These are phyloP conservation scores for Dactylonectria macrodidyma DNA, from an alignment of 2,329 filamentous ascomycete species.

Conservation along the genomic window DNA sequence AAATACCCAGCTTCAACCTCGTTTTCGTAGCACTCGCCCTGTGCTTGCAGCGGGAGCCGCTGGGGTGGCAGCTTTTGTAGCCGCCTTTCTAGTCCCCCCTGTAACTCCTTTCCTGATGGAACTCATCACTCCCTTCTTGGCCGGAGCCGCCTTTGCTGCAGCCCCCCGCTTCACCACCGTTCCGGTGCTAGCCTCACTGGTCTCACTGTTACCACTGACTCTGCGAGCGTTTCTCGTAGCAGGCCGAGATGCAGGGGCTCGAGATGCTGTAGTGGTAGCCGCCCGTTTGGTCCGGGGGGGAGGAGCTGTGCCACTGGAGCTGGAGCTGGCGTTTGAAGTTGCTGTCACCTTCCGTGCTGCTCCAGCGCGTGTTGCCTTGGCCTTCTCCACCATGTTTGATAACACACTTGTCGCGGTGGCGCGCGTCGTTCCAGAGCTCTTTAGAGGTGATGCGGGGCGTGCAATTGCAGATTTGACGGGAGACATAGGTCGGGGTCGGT, in stretches of 20 bases:
- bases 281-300: slow-evolving; percentile 54
- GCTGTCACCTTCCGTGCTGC: slow-evolving; percentile 62
- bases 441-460: slow-evolving; percentile 74
- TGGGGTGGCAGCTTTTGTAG: slow-evolving; percentile 57
- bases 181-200: slow-evolving; percentile 74
- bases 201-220: slow-evolving; percentile 73
- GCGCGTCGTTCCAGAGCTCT: slow-evolving; percentile 61
- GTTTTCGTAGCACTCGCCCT: slow-evolving; percentile 70
- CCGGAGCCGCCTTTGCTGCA: slow-evolving; percentile 54
- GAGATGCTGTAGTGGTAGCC: slow-evolving; percentile 55
- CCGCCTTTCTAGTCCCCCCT: slow-evolving; percentile 65
- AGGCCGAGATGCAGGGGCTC: slow-evolving; percentile 53
- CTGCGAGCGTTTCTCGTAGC: slow-evolving; percentile 66
- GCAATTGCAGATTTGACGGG: slow-evolving; percentile 71
- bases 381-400: slow-evolving; percentile 72
- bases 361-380: slow-evolving; percentile 68
- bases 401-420: slow-evolving; percentile 62
- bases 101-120: slow-evolving; percentile 68
- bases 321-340: slow-evolving; percentile 61
- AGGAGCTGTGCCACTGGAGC: slow-evolving; percentile 54
- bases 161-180: slow-evolving; percentile 74
- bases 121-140: slow-evolving; percentile 68
- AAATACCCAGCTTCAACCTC: slow-evolving; percentile 53
- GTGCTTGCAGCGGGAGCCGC: slow-evolving; percentile 61
- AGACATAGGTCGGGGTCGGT: slow-evolving; percentile 64